phyloP scores from a whole-genome alignment of 2,329 filamentous ascomycete genomes.

The Chaetomium globosum region DNA sequence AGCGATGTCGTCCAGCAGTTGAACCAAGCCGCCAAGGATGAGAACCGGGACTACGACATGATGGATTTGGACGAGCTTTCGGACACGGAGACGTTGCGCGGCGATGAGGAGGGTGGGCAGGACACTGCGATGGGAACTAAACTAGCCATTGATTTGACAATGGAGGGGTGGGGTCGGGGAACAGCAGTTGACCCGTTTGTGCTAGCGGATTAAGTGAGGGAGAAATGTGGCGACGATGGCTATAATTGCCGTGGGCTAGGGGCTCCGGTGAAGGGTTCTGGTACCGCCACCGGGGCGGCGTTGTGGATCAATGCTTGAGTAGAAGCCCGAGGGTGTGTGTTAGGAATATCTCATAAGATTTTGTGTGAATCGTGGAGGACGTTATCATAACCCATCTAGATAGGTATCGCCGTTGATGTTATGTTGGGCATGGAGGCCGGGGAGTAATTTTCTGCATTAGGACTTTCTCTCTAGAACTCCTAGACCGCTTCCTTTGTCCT shows the following conservation, averaged over 20 bases:
- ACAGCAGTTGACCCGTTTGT: not conserved
- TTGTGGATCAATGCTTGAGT: not conserved
- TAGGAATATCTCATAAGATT: not conserved
- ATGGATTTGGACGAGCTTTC: conserved; percentile 18
- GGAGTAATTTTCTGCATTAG: not conserved
- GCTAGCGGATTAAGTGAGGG: conserved; percentile 8
- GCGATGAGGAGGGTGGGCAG: not conserved
- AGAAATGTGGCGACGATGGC: not conserved
- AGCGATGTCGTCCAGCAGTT: not conserved
- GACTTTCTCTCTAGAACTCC: not conserved
- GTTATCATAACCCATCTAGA: not conserved
- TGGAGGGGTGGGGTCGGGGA: not conserved
- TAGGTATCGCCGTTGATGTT: not conserved
- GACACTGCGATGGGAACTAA: not conserved
- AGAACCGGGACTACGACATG: not conserved
- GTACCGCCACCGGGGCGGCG: not conserved
- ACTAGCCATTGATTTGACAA: conserved; percentile 9
- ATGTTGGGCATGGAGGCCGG: not conserved
- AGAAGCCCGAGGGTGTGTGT: not conserved
- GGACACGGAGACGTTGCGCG: conserved; percentile 17
- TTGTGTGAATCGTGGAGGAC: not conserved
- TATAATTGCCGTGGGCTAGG: not conserved
- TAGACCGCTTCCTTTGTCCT: not conserved
- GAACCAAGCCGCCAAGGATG: not conserved
- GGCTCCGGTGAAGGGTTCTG: not conserved